phyloP scores from a whole-genome alignment of 441 rosid genomes.

The Dalechampia spathulata region DNA sequence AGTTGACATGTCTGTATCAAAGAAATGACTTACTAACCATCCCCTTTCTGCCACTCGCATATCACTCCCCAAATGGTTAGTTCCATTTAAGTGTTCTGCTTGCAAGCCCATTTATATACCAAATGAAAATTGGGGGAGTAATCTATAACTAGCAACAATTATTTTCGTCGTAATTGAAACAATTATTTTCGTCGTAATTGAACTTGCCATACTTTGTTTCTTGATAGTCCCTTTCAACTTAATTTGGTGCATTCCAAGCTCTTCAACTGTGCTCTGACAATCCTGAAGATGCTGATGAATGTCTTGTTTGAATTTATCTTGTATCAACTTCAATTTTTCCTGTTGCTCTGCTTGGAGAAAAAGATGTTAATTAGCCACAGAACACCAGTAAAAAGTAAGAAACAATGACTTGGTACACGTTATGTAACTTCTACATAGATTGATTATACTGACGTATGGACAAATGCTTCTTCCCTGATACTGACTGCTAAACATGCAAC shows the following conservation, averaged over 20 bases:
- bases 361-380: neutral
- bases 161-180: conserved; percentile 11
- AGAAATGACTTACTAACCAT: neutral
- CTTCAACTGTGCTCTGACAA: conserved; percentile 45
- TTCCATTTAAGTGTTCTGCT: neutral
- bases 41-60: neutral
- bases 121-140: conserved; percentile 2
- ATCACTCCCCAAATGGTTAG: neutral
- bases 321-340: conserved; percentile 55
- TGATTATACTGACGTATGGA: neutral
- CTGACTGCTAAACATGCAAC: neutral
- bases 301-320: conserved; percentile 59
- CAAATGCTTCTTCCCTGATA: neutral
- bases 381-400: neutral
- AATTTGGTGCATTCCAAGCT: conserved; percentile 48
- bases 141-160: neutral
- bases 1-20: neutral
- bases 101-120: neutral
- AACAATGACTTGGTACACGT: too few species aligned
- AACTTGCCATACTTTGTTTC: conserved; percentile 60
- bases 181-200: conserved; percentile 11
- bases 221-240: conserved; percentile 59
- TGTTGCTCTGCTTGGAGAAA: conserved; percentile 51
- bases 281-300: conserved; percentile 48
- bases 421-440: neutral